Evolutionary conservation across 2,329 filamentous ascomycete species (phyloP), one percentile per base, ranked within the genome.

Genomic region (Trichoderma simmonsii): DNA sequence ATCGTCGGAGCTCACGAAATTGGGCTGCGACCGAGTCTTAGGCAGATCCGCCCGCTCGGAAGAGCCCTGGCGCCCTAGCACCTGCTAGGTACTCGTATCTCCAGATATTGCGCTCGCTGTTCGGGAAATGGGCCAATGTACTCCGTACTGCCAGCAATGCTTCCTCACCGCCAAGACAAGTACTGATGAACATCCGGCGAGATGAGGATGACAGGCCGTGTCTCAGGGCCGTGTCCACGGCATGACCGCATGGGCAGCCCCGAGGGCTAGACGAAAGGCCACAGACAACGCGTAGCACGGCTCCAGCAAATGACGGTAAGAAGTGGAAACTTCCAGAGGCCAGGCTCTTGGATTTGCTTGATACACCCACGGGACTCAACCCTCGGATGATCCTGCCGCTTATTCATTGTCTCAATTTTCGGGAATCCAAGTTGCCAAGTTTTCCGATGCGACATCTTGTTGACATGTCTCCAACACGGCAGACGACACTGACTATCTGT

Each of bases 1-100:
- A 54, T 70, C 15, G 12, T 51, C 21, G 39, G 67, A 34, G 57
- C 8, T 62, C 28, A 54, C 39, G 39, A 70, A 34, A 54, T 70
- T 70, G 67, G 67, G 67, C 67, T 54, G 67, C 67, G 59, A 62
- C 39, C 9, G 39, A 54, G 12, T 34, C 24, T 54, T 39, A 26
- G 57, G 67, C 57, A 70, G 57, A 62, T 36, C 57, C 57, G 66
- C 56, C 66, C 57, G 26, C 28, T 62, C 30, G 57, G 66, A 30
- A 69, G 56, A 69, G 66, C 57, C 63, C 56, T 60, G 65, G 57
- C 39, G 57, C 56, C 32, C 32, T 32, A n/a, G 34, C 51, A 34
- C 18, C 15, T 43, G 36, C 15, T 26, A 62, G 34, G 15, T 26
- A 26, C 26, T 26, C 26, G 26, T 11, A n/a, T 15, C 36, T 39